Base-by-base conservation (phyloP, 352 stramenopile species). In the Globisporangium middletonii region DNA sequence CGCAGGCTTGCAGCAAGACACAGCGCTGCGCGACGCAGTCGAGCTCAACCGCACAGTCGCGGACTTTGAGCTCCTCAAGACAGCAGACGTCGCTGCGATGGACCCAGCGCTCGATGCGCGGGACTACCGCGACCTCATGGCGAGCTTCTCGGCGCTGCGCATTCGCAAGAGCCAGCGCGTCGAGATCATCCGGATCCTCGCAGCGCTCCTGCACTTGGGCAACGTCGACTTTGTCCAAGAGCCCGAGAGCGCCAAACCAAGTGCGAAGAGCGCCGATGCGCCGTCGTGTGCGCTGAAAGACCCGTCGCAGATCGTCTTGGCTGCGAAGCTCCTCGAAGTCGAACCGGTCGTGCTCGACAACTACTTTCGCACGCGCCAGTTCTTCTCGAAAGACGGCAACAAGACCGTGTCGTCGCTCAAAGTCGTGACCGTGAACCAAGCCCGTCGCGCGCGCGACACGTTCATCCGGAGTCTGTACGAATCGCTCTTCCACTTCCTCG, bases 391-490 rank as follows among this genome's bases (percentile, higher is more conserved):
- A 42, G 81, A 91, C 55, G 71, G 68, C 3, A 77, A 75, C 66
- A 89, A 88, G 67, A 87, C 78, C 1, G 68, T 89, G 9, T 92
- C 83, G 19, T 90, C 83, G 5, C 65, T 92, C 11, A 94, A 92
- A 56, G 79, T 94, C 26, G 83, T 94, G 50, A 94, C 79, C 8
- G 69, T 94, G 0, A 69, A 72, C 57, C 83, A 94, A 67, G 83
- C 83, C 19, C 67, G 79, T 1, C 77, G 79, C 15, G 81, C 83
- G 6, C 72, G 81, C 7, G 78, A 90, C 55, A 92, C 83, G 5
- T 94, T 92, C 56, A 87, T 89, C 28, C 77, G 79, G 53, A 86
- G 77, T 57, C 57, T 94, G 33, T 92, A 94, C 59, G 83, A 92
- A 54, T 75, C 77, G 15, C 64, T 94, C 0, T 89, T 94, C 12